These are phyloP conservation scores for Cutaneotrichosporon cyanovorans DNA, from an alignment of 1,284 basidiomycete species.

Conservation along the genomic window DNA sequence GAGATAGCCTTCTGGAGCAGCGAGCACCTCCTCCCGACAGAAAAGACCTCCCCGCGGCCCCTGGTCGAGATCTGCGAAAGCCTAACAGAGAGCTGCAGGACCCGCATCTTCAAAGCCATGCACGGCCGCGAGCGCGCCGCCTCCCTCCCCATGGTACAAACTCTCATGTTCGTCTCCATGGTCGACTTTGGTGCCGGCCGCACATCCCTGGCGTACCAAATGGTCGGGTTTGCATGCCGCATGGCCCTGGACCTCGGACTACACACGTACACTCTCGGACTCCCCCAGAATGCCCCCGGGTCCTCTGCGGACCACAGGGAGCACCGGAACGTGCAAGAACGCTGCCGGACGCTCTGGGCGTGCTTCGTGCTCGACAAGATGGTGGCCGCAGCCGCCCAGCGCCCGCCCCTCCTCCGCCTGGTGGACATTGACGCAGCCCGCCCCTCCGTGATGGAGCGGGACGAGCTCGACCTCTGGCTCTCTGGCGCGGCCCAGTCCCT, in stretches of 20 bases:
- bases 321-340: constrained; percentile 6
- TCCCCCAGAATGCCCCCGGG: neutral
- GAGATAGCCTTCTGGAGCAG: neutral
- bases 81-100: constrained; percentile 12
- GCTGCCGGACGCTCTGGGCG: constrained; percentile 12
- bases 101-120: constrained; percentile 3
- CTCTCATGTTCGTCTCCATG: constrained; percentile 9
- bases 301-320: neutral
- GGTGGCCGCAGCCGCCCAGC: constrained; percentile 8
- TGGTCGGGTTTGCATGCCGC: constrained; percentile 14
- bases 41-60: constrained; percentile 2
- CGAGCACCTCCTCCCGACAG: constrained; percentile 1
- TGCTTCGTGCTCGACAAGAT: constrained; percentile 17
- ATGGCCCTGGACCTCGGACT: constrained; percentile 14
- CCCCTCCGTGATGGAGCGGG: constrained; percentile 14
- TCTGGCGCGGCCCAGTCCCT: constrained; percentile 8
- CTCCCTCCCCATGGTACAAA: constrained; percentile 9
- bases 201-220: constrained; percentile 12
- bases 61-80: constrained; percentile 9
- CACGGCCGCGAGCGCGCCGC: constrained; percentile 6
- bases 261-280: neutral
- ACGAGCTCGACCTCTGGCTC: constrained; percentile 19
- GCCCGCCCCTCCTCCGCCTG: constrained; percentile 6
- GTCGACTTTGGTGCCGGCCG: constrained; percentile 11
- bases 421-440: constrained; percentile 14